These are phyloP conservation scores for Sarocladium strictum DNA, from an alignment of 2,329 filamentous ascomycete species.

Conservation along the genomic window DNA sequence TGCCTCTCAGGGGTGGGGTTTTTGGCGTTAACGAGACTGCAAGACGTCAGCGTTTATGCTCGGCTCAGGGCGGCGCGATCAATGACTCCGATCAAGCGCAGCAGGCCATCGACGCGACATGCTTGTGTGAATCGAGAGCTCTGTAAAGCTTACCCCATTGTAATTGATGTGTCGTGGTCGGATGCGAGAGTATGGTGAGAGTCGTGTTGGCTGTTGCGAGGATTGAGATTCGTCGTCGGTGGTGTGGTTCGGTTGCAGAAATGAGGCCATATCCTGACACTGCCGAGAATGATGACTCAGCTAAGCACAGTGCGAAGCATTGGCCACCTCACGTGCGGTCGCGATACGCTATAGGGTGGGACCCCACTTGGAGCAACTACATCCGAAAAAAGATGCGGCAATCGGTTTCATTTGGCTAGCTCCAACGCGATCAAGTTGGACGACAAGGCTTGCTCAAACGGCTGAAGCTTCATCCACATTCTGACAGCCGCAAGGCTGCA, in stretches of 20 bases:
- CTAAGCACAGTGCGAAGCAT: slow-evolving; percentile 13
- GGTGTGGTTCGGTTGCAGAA: slow-evolving; percentile 18
- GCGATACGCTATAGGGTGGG: not conserved
- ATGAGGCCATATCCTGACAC: slow-evolving; percentile 32
- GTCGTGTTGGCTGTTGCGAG: slow-evolving; percentile 21
- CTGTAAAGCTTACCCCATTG: slow-evolving; percentile 32
- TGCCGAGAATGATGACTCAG: slow-evolving; percentile 27
- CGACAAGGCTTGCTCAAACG: not conserved
- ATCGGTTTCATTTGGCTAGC: not conserved
- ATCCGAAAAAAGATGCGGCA: not conserved
- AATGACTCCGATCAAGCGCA: not conserved
- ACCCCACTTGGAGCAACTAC: not conserved
- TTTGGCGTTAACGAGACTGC: slow-evolving; percentile 60
- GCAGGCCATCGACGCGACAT: not conserved
- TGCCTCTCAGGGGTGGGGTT: slow-evolving; percentile 75
- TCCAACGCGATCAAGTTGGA: not conserved
- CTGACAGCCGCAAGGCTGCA: not conserved
- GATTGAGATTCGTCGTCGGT: slow-evolving; percentile 17
- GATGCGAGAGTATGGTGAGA: slow-evolving; percentile 13
- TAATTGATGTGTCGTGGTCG: slow-evolving; percentile 18
- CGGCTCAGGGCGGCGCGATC: not conserved
- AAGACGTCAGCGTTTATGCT: slow-evolving; percentile 4
- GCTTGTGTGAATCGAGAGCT: not conserved
- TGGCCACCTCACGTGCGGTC: slow-evolving; percentile 7
- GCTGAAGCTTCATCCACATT: not conserved